Evolutionary conservation across 768 basidiomycete genomes (phyloP).

Genomic region (Termitomyces sp.): DNA sequence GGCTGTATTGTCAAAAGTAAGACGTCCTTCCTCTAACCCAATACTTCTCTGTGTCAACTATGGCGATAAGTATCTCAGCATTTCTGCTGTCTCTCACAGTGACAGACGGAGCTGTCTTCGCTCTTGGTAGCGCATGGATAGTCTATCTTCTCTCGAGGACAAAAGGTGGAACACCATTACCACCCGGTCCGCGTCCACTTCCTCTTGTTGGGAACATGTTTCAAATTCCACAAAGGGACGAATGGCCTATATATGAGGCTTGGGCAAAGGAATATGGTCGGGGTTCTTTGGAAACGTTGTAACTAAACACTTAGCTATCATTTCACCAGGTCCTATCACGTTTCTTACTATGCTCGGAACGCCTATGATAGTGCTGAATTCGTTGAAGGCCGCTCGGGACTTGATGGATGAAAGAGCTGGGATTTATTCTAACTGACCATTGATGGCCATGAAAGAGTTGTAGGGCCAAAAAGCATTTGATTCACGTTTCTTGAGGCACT

Average conservation of each 20-base stretch:
- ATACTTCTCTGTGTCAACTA: no score
- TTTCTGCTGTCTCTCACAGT: no score
- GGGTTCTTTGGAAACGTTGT: not conserved
- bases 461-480: conserved; percentile 1
- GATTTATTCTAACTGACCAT: conserved; percentile 18
- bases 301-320: not conserved
- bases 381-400: conserved; percentile 10
- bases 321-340: conserved; percentile 12
- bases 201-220: conserved; percentile 19
- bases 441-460: conserved; percentile 16
- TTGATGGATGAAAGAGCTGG: conserved; percentile 12
- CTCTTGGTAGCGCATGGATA: conserved; percentile 2
- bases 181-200: conserved; percentile 15
- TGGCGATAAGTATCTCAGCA: no score
- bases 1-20: no score
- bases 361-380: conserved; percentile 17
- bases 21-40: no score
- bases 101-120: no score
- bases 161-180: conserved; percentile 9
- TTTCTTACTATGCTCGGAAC: conserved; percentile 15
- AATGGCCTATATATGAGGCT: conserved; percentile 16
- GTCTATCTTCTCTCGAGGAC: conserved; percentile 6
- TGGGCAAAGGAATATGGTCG: conserved; percentile 16
- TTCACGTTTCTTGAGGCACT: not conserved
- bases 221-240: conserved; percentile 18